Base-by-base conservation (phyloP, 192 early-diverging fungal genomes). In the Entrophospora sp. region DNA sequence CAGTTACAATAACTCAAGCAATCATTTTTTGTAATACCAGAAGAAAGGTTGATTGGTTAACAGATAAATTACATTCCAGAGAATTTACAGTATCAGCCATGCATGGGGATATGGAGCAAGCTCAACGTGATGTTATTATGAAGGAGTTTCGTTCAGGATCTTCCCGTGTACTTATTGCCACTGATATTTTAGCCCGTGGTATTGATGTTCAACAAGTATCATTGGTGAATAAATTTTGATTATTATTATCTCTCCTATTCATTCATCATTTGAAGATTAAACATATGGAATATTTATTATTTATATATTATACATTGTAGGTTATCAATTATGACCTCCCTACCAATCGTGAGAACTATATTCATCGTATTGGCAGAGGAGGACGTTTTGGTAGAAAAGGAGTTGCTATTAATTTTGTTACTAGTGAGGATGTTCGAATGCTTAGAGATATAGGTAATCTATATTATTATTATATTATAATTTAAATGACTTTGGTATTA, bases 371-470 rank as follows among this genome's bases (percentile, higher is more conserved):
- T 78, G 96, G 96, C 86, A 91, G 96, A 84, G 90, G 91, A 88
- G 95, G 96, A 83, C 95, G 96, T 88, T 99, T 97, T 85, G 96
- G 96, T 77, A 91, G 96, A 77, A 99, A 97, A 87, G 96, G 96
- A 85, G 95, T 99, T 71, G 93, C 95, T 65, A 96, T 98, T 84
- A 98, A 98, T 87, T 98, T 99, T 83, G 94, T 99, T 67, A 87
- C 91, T 56, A 85, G 84, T 73, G 94, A 99, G 14, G 97, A 99
- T 77, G 86, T 90, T 58, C 81, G 81, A 60, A 89, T 89, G 76
- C 83, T 96, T 73, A 85, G 90, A 53, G 75, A 76, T 52, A 76
- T 76, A 42, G 61, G 61, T 62, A 62, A 13, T 30, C 14, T 16
- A 32, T 13, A 8, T n/a, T n/a, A n/a, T n/a, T n/a, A n/a, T n/a